phyloP scores from a whole-genome alignment of 2,329 filamentous ascomycete genomes.

The Sclerotinia glacialis region DNA sequence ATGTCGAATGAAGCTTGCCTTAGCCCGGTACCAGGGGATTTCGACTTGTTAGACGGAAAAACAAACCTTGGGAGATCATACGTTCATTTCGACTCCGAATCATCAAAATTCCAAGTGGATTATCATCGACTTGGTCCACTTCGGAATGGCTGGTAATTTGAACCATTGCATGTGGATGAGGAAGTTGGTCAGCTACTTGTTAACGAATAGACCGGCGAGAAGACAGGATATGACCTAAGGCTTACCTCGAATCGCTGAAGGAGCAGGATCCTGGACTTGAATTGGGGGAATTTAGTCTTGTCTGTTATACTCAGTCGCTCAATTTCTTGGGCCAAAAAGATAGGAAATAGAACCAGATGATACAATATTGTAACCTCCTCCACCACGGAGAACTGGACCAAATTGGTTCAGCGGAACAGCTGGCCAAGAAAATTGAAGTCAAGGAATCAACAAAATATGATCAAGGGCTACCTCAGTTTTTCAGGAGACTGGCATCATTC shows the following conservation, averaged over 20 bases:
- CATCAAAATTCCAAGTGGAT: not conserved
- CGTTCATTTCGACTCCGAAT: not conserved
- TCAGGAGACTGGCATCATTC: not conserved
- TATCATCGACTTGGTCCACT: slow-evolving; percentile 7
- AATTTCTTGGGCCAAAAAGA: not conserved
- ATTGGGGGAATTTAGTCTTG: not conserved
- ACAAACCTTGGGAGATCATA: not conserved
- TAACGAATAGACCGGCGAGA: not conserved
- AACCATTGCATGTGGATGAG: not conserved
- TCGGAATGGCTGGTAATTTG: not conserved
- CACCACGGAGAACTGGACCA: too few relatives aligned
- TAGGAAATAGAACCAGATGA: not conserved
- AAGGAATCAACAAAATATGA: not conserved
- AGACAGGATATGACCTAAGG: not conserved
- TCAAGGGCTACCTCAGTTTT: not conserved
- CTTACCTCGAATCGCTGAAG: not conserved
- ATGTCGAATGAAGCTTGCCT: slow-evolving; percentile 1
- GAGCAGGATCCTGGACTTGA: not conserved
- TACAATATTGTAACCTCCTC: not conserved
- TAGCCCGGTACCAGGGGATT: not conserved
- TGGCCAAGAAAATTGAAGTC: not conserved
- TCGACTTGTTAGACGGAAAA: not conserved
- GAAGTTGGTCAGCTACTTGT: not conserved
- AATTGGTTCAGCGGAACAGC: not conserved
- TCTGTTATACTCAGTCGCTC: not conserved